phyloP scores from a whole-genome alignment of 345 rosid species.

The Brassica nigra region DNA sequence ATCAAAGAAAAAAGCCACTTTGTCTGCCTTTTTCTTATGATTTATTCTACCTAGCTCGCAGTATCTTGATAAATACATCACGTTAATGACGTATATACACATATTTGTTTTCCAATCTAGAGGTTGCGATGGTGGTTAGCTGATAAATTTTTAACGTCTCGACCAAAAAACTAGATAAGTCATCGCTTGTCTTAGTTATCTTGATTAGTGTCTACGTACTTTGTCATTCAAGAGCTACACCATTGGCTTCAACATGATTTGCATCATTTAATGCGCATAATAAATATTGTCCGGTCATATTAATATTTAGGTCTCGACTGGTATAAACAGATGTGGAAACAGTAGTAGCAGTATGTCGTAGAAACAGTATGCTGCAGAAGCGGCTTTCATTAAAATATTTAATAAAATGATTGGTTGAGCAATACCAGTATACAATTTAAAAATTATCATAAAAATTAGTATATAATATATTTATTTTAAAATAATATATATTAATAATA shows the following conservation, averaged over 20 bases:
- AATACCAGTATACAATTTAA: too few species aligned
- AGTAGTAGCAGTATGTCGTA: too few species aligned
- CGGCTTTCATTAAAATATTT: too few species aligned
- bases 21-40: not conserved
- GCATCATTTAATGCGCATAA: not conserved
- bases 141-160: not conserved
- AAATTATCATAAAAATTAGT: too few species aligned
- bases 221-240: constrained; percentile 5
- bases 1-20: not conserved
- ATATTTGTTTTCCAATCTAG: not conserved
- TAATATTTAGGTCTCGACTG: not conserved
- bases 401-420: too few species aligned
- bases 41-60: not conserved
- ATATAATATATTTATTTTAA: too few species aligned
- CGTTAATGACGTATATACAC: not conserved
- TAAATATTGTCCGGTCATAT: not conserved
- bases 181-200: not conserved
- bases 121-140: not conserved
- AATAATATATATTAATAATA: too few species aligned
- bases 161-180: not conserved
- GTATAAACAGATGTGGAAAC: too few species aligned
- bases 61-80: not conserved
- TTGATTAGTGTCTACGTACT: constrained; percentile 11
- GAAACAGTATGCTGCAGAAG: too few species aligned
- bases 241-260: constrained; percentile 12